Evolutionary conservation across 2,329 filamentous ascomycete species (phyloP).

Genomic region (Emergomyces africanus): DNA sequence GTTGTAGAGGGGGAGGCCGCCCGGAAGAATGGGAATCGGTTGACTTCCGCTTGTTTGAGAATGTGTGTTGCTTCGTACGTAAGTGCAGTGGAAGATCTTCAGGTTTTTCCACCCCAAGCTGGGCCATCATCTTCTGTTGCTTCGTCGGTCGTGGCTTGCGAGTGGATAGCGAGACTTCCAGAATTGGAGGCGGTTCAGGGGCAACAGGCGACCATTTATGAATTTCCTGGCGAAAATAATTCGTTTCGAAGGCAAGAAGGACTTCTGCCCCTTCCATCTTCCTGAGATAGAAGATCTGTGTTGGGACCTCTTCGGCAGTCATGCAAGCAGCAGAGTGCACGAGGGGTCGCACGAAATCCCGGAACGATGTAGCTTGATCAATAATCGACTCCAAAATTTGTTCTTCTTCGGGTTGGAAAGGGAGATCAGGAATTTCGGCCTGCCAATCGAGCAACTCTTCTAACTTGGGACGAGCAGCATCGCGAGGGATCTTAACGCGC

Average conservation of each 20-base stretch:
- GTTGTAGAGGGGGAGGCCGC: slow-evolving; percentile 20
- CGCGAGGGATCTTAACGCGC: slow-evolving; percentile 90
- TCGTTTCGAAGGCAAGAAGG: slow-evolving; percentile 82
- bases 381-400: slow-evolving; percentile 76
- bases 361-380: slow-evolving; percentile 69
- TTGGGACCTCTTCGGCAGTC: slow-evolving; percentile 74
- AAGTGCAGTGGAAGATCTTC: slow-evolving; percentile 79
- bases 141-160: slow-evolving; percentile 94
- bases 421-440: slow-evolving; percentile 64
- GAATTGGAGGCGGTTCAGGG: slow-evolving; percentile 67
- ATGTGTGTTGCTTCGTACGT: slow-evolving; percentile 60
- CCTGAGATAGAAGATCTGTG: slow-evolving; percentile 84
- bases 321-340: slow-evolving; percentile 64
- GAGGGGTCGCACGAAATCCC: slow-evolving; percentile 65
- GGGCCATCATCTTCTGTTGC: slow-evolving; percentile 83
- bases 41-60: slow-evolving; percentile 54
- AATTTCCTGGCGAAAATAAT: slow-evolving; percentile 89
- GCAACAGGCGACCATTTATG: slow-evolving; percentile 93
- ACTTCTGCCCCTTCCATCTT: slow-evolving; percentile 98
- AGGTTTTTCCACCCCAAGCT: slow-evolving; percentile 77
- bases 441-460: slow-evolving; percentile 79
- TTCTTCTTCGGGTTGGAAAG: slow-evolving; percentile 95
- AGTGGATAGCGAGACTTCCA: slow-evolving; percentile 80
- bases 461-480: slow-evolving; percentile 87
- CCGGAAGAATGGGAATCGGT: slow-evolving; percentile 30